Base-by-base conservation (phyloP, 257 asterid species). In the Salvia splendens region DNA sequence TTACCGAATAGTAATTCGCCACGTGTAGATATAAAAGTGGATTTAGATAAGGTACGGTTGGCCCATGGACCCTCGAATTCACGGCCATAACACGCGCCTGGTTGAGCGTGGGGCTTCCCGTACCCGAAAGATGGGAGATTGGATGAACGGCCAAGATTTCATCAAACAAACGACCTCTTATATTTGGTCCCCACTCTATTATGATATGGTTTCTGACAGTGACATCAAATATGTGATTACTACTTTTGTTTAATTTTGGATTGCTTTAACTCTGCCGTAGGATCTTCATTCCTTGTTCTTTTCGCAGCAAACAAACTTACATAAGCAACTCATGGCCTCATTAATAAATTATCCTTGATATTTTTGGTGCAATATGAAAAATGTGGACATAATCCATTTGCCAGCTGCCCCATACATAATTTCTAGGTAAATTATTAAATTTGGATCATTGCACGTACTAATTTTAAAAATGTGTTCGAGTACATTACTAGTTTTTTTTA, bases 81-180 rank as follows among this genome's bases (percentile, higher is more conserved):
- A 5, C 24, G 2, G 32, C 57, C 16, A 10, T 0, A 1, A 24
- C 47, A 66, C 72, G 75, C 73, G 24, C 64, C 32, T 0, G 0
- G 1, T 0, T n/a, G 75, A 49, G 75, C 78, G 75, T 70, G 74
- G 14, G 8, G 0, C 10, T 1, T 3, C 0, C 8, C 3, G 8
- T 12, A 69, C 72, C 80, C 28, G 17, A 65, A 66, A 59, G 66
- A 17, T 70, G 61, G 70, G 80, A 58, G 69, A 9, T 41, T 46
- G 8, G 36, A 51, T 65, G 6, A n/a, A 65, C 80, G 77, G 77
- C 32, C 8, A n/a, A 28, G 67, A 71, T 76, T 70, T 76, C 69
- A 60, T 49, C 65, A 33, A 41, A 6, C 15, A 61, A 53, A 41
- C n/a, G 36, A 5, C 48, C 6, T 54, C 12, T 10, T 12, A 12